Conservation (phyloP, 2,329 filamentous ascomycete species). For the Ophiostoma sp. region DNA sequence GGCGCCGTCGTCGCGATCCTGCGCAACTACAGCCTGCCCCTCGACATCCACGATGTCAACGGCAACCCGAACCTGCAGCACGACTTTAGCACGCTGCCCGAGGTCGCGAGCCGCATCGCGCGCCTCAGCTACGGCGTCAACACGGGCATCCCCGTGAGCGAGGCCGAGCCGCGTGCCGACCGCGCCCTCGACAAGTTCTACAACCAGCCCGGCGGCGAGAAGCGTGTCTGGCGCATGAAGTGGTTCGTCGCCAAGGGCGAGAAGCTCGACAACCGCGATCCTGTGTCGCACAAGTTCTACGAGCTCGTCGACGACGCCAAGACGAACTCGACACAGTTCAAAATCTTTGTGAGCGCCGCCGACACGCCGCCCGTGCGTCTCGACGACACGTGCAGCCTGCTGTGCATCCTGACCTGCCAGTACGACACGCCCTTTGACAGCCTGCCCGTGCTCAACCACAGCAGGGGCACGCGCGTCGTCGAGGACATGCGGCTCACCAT, state of each 20-base stretch:
- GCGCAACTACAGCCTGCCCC: constrained; percentile 13
- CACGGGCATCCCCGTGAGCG: constrained; percentile 17
- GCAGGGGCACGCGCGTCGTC: constrained; percentile 17
- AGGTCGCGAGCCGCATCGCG: constrained; percentile 20
- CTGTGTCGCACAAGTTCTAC: constrained; percentile 24
- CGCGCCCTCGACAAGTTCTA: constrained; percentile 10
- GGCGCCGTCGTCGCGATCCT: constrained; percentile 45
- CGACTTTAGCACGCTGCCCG: constrained; percentile 15
- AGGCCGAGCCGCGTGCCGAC: constrained; percentile 13
- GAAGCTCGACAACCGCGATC: constrained; percentile 23
- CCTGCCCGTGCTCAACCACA: constrained; percentile 17
- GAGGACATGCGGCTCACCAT: constrained; percentile 24
- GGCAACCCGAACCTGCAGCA: background rate
- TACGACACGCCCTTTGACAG: constrained; percentile 23
- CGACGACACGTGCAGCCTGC: constrained; percentile 16
- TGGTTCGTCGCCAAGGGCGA: constrained; percentile 24
- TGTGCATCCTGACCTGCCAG: constrained; percentile 22
- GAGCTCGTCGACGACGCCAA: constrained; percentile 19
- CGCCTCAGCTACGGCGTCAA: constrained; percentile 24
- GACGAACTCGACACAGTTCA: constrained; percentile 11
- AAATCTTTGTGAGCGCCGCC: constrained; percentile 20
- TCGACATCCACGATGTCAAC: background rate
- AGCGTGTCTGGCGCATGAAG: constrained; percentile 24
- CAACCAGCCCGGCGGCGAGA: background rate
- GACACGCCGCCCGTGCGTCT: constrained; percentile 17